Evolutionary conservation across 2,329 filamentous ascomycete genomes (phyloP), one percentile per base, ranked within the genome.

Genomic region (Phialemoniopsis sp.): DNA sequence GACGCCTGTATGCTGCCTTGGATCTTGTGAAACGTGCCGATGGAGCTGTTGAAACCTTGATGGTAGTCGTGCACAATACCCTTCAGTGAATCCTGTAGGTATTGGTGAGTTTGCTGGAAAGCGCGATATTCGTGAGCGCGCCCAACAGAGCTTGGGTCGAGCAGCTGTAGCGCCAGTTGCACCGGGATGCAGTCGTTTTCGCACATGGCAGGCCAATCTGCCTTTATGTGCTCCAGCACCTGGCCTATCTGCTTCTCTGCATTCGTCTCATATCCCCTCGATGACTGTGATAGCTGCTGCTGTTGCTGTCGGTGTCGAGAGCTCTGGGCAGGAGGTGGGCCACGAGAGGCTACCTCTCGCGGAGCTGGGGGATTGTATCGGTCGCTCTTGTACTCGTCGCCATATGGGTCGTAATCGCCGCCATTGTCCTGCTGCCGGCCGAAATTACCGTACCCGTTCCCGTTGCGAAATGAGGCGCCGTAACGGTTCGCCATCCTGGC

Each of bases 11-110:
- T 93, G 63, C 89, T 95, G 38, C 83, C 81, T 62, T 98, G 93
- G 45, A 98, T 98, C 64, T 95, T 96, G 70, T 98, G 94, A 58
- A 97, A 98, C 15, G 91, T 97, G 61, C 91, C 93, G 47, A 98
- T 97, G 37, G 91, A 96, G 62, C 89, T 95, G 66, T 97, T 98
- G 75, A 98, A 98, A 34, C 93, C 94, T 62, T 98, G 93, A 57
- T 98, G 91, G 58, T 98, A 91, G 66, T 98, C 91, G 61, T 98
- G 95, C 18, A 98, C 93, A 52, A 98, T 95, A 28, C 83, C 82
- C 63, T 95, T 96, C 41, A 98, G 73, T 9, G 91, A 90, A 52
- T 85, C 85, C 58, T 98, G 90, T n/a, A 98, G 78, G 58, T 93
- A 88, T 48, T 81, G 73, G 60, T 96, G 88, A 34, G 88, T 89